These are phyloP conservation scores for Fusarium hainanense DNA, from an alignment of 2,329 filamentous ascomycete genomes.

Conservation along the genomic window DNA sequence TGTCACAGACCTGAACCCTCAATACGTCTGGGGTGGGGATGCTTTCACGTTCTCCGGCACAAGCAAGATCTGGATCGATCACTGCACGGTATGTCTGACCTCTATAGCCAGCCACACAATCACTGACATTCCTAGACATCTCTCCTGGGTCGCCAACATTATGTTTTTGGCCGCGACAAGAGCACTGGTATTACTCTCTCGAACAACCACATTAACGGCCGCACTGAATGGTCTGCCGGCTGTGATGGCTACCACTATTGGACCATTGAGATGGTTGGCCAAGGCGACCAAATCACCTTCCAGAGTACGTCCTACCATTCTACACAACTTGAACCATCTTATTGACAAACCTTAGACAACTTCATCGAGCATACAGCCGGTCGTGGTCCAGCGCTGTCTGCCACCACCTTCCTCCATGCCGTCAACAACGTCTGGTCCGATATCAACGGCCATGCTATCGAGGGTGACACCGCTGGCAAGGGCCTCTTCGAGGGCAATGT, in stretches of 20 bases:
- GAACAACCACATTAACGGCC: slow-evolving; percentile 59
- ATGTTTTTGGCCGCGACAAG: slow-evolving; percentile 32
- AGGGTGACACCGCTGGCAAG: slow-evolving; percentile 40
- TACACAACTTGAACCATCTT: neutral
- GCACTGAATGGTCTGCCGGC: slow-evolving; percentile 54
- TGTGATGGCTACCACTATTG: slow-evolving; percentile 62
- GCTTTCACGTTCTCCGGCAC: slow-evolving; percentile 27
- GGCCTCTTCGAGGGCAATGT: slow-evolving; percentile 46
- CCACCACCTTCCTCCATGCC: slow-evolving; percentile 46
- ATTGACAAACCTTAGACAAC: slow-evolving; percentile 5
- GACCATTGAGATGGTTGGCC: slow-evolving; percentile 40
- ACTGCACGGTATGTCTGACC: slow-evolving; percentile 11
- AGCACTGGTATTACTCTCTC: slow-evolving; percentile 56
- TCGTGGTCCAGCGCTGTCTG: slow-evolving; percentile 45
- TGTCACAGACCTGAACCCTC: slow-evolving; percentile 30
- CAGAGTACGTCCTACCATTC: neutral
- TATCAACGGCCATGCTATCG: slow-evolving; percentile 45
- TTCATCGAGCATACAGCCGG: slow-evolving; percentile 39
- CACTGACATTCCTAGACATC: slow-evolving; percentile 13
- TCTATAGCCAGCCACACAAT: fast-evolving
- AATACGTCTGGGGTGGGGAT: slow-evolving; percentile 39
- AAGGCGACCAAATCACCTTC: slow-evolving; percentile 24
- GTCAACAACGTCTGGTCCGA: slow-evolving; percentile 48
- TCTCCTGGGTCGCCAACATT: slow-evolving; percentile 29
- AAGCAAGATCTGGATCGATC: slow-evolving; percentile 37